Evolutionary conservation across 768 basidiomycete genomes (phyloP).

Genomic region (Phallus indusiatus): DNA sequence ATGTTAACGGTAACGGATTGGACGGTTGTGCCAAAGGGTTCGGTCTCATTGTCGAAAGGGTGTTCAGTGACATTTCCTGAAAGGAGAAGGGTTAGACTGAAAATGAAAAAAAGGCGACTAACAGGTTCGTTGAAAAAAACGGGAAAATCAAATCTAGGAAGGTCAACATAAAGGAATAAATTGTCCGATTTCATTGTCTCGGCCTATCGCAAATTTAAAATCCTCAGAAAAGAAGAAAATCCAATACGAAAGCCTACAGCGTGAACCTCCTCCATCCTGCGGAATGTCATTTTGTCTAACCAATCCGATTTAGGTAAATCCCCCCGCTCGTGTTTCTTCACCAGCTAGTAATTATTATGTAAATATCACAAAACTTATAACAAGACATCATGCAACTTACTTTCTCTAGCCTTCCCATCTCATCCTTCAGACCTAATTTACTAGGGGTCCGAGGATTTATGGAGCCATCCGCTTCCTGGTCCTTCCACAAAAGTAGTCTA

Average conservation of each 20-base stretch:
- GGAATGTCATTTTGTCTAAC: constrained; percentile 88
- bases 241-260: constrained; percentile 42
- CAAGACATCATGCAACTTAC: constrained; percentile 27
- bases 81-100: neutral
- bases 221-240: neutral
- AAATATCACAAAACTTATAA: constrained; percentile 18
- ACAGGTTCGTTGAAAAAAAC: constrained; percentile 91
- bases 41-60: constrained; percentile 28
- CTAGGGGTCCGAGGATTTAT: constrained; percentile 79
- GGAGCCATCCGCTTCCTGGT: constrained; percentile 77
- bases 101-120: constrained; percentile 19
- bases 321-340: constrained; percentile 94
- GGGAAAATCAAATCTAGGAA: constrained; percentile 95
- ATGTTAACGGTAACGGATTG: constrained; percentile 29
- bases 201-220: constrained; percentile 37
- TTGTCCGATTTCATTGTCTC: constrained; percentile 89
- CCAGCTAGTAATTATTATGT: constrained; percentile 50
- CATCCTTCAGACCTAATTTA: constrained; percentile 71
- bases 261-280: constrained; percentile 93
- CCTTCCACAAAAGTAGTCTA: constrained; percentile 75
- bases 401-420: constrained; percentile 94
- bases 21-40: constrained; percentile 33
- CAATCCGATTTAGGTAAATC: constrained; percentile 93
- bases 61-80: constrained; percentile 6
- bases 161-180: constrained; percentile 91